Evolutionary conservation across 495 filamentous ascomycete genomes (phyloP), one percentile per base, ranked within the genome.

Genomic region (Xylaria acuta): DNA sequence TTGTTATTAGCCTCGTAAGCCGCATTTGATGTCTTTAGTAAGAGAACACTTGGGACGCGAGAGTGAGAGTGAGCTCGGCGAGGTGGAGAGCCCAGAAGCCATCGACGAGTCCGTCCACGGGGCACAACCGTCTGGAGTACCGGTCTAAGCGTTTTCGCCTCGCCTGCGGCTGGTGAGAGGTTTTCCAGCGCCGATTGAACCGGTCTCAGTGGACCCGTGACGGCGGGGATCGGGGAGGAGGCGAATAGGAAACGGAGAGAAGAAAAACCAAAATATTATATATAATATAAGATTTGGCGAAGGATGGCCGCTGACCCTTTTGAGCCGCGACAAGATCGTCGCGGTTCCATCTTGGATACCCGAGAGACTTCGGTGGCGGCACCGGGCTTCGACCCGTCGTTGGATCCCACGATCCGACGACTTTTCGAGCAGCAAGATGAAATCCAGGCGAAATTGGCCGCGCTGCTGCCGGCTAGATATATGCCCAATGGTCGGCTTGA

Each of bases 351-450:
- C 59, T 71, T 79, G 72, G 75, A 79, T 27, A 34, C 68, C 66
- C 75, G 77, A 69, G 77, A 79, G 54, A 63, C 69, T 69, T 74
- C 77, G 75, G 75, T 75, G 73, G 70, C 73, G 73, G 70, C 75
- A 74, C 77, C 73, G 68, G 72, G 74, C 47, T 69, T 76, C 73
- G 83, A 85, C 71, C 75, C 80, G 54, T 80, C 80, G 64, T 72
- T 84, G 74, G 84, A 86, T 66, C 80, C 83, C 72, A 76, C 82
- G 75, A 82, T 86, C 77, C 80, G 78, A 77, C 78, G 79, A 41
- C 74, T 86, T 56, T 76, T 86, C 58, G 82, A 84, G 58, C 83
- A 85, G 75, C 84, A 84, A 78, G 83, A 79, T 75, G 85, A 86
- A 70, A 86, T 86, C 73, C 81, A 86, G 76, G 80, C 83, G 56